Percentiles rank a stretch among this genome's conserved stretches.
phyloP scores from a whole-genome alignment of 768 basidiomycete genomes.

The Exidia glandulosa region DNA sequence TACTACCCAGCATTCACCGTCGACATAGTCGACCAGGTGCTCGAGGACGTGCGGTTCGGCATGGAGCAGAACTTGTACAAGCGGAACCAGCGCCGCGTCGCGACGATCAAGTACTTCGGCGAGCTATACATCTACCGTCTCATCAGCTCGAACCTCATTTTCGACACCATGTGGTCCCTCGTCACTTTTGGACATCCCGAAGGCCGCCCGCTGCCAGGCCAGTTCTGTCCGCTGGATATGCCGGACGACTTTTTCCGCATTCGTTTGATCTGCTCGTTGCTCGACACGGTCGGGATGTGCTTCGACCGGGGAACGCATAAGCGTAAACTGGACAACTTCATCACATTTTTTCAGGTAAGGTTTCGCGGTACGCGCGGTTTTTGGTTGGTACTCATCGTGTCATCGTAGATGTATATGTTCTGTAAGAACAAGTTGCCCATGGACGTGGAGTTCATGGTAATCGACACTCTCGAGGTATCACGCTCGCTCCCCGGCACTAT shows the following conservation, averaged over 20 bases:
- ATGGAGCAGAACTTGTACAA: conserved; percentile 93
- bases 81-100: conserved; percentile 85
- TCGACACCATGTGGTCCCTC: conserved; percentile 89
- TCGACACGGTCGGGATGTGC: conserved; percentile 96
- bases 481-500: no score
- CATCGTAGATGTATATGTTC: conserved; percentile 59
- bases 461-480: conserved; percentile 87
- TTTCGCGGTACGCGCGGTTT: neutral
- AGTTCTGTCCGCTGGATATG: conserved; percentile 68
- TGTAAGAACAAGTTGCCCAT: conserved; percentile 86
- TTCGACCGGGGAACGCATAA: conserved; percentile 90
- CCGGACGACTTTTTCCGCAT: conserved; percentile 95
- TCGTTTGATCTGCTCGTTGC: conserved; percentile 78
- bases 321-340: conserved; percentile 86
- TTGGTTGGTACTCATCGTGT: neutral
- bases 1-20: conserved; percentile 87
- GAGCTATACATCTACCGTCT: conserved; percentile 96
- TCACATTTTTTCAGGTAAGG: conserved; percentile 84
- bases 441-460: conserved; percentile 97
- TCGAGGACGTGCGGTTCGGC: conserved; percentile 85
- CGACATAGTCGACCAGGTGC: conserved; percentile 82
- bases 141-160: conserved; percentile 78
- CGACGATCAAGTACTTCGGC: conserved; percentile 89
- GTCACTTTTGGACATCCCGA: conserved; percentile 94
- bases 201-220: conserved; percentile 73